These are phyloP conservation scores for Thecaphora frezii DNA, from an alignment of 1,284 basidiomycete species.

Conservation along the genomic window DNA sequence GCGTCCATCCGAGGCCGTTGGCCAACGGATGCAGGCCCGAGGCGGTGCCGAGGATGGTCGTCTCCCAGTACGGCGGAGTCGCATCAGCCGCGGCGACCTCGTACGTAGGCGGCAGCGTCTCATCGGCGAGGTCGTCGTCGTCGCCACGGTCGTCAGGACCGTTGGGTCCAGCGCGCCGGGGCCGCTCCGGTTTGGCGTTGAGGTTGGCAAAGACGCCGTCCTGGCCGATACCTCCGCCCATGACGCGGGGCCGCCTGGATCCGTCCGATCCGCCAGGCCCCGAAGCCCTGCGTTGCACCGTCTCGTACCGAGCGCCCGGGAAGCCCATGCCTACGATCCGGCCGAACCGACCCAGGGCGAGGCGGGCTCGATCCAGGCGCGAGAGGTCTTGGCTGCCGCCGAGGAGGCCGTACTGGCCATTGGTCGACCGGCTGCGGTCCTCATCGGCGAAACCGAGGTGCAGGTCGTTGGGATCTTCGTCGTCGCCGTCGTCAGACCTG, in stretches of 20 bases:
- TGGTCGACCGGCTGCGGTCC: constrained; percentile 5
- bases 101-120: constrained; percentile 72
- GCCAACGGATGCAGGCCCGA: constrained; percentile 62
- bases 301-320: constrained; percentile 49
- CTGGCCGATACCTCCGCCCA: constrained; percentile 78
- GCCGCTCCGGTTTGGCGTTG: constrained; percentile 76
- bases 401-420: not conserved
- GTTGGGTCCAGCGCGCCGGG: constrained; percentile 30
- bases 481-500: constrained; percentile 1
- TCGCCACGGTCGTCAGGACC: constrained; percentile 64
- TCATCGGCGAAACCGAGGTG: constrained; percentile 24
- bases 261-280: constrained; percentile 10
- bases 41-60: constrained; percentile 70
- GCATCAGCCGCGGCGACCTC: constrained; percentile 83
- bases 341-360: constrained; percentile 50
- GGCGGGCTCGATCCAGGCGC: constrained; percentile 34
- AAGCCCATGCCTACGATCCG: constrained; percentile 55
- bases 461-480: constrained; percentile 4
- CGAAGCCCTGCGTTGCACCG: constrained; percentile 5
- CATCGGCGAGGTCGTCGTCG: constrained; percentile 65
- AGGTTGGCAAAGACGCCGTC: constrained; percentile 97
- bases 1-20: constrained; percentile 58
- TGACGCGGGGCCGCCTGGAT: constrained; percentile 24
- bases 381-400: constrained; percentile 2
- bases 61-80: constrained; percentile 96